Base-by-base conservation (phyloP, 2,329 filamentous ascomycete species). In the Leptosphaerulina australis region DNA sequence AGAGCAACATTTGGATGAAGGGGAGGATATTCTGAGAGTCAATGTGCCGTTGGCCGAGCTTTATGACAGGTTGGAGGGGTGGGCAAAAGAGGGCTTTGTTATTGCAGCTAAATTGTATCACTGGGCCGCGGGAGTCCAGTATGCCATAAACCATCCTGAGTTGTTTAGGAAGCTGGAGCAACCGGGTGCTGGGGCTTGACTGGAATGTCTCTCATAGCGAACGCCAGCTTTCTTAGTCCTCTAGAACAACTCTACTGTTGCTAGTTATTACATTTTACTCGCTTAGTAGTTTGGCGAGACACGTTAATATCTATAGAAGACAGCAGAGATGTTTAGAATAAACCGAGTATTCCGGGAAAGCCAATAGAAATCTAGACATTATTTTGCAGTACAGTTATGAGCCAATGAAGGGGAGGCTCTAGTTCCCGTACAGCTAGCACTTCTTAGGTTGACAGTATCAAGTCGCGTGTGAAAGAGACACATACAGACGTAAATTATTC, bases 61-160 rank as follows among this genome's bases (percentile, higher is more conserved):
- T 28, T 67, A 62, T 50, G 56, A 48, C 6, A 33, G 53, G 31
- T 34, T 67, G 40, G 64, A 60, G 36, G 53, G 53, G 39, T 67
- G 59, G 55, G 59, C 60, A 0, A 56, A 53, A 34, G 57, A 66
- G 39, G 62, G 61, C 4, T 66, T 62, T 47, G 59, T 67, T 5
- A 56, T 67, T 46, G 62, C 64, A 15, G 64, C 64, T 0, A 67
- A 67, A 44, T 43, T 67, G 50, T 67, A 63, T 49, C 64, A 67
- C 53, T 67, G 62, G 58, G 64, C 64, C 35, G 62, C 62, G 3
- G 64, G 64, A 1, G 61, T 64, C 31, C 44, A 55, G 58, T 67
- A 58, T 50, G 62, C 64, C 11, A 51, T 64, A 36, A 59, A 65
- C 14, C 56, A 65, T 38, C 62, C 62, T 0, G 61, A 59, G 30